Percentiles rank a stretch among this genome's conserved stretches.
Evolutionary conservation across 1,139 yeast species (phyloP).

Genomic region (Blastobotrys aristatus): DNA sequence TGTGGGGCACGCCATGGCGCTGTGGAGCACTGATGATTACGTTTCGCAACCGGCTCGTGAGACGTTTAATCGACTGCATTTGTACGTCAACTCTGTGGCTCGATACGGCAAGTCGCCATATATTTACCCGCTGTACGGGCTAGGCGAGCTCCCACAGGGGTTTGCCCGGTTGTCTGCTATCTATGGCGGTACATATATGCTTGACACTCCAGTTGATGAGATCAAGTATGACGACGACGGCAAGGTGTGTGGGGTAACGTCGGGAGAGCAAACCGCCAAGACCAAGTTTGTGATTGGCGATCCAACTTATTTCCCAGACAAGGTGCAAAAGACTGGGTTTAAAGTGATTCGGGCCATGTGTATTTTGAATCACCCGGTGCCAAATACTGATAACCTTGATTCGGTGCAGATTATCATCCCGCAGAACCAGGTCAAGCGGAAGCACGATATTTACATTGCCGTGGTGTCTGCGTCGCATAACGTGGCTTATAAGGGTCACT

Average conservation of each 20-base stretch:
- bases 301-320: constrained; percentile 95
- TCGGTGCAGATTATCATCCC: constrained; percentile 94
- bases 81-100: constrained; percentile 87
- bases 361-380: constrained; percentile 82
- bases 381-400: constrained; percentile 77
- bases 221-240: constrained; percentile 66
- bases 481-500: constrained; percentile 86
- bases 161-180: constrained; percentile 96
- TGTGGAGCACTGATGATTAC: constrained; percentile 91
- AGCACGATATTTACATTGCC: constrained; percentile 92
- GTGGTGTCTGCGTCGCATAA: constrained; percentile 85
- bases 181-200: constrained; percentile 98
- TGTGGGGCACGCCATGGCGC: constrained; percentile 98
- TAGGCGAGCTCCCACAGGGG: constrained; percentile 98
- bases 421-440: constrained; percentile 90
- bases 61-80: constrained; percentile 76
- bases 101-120: constrained; percentile 96
- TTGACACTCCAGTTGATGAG: constrained; percentile 93
- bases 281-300: constrained; percentile 96
- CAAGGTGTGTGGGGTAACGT: constrained; percentile 77
- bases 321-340: constrained; percentile 78
- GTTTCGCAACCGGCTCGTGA: constrained; percentile 87
- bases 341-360: constrained; percentile 94
- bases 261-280: constrained; percentile 86
- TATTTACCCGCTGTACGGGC: constrained; percentile 90